Evolutionary conservation across 2,329 filamentous ascomycete species (phyloP).

Genomic region (Torrubiella hemipterigena): DNA sequence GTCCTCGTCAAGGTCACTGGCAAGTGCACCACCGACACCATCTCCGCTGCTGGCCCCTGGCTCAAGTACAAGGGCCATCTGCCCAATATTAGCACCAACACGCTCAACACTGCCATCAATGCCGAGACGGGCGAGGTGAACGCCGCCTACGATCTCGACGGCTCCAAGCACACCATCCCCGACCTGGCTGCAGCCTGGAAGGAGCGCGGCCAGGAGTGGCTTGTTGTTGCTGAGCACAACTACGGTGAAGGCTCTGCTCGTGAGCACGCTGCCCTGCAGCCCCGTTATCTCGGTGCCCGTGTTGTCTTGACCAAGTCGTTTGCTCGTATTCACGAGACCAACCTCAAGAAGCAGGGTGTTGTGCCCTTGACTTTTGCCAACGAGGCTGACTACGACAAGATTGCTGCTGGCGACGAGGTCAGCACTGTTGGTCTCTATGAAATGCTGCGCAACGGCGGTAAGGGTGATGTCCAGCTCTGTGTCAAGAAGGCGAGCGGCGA

Average conservation of each 20-base stretch:
- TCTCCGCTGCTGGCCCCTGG: slow-evolving; percentile 93
- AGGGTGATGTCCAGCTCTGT: slow-evolving; percentile 59
- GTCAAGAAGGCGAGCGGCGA: slow-evolving; percentile 54
- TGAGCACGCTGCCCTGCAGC: slow-evolving; percentile 83
- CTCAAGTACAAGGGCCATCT: slow-evolving; percentile 99
- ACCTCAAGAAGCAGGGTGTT: slow-evolving; percentile 94
- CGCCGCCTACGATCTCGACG: slow-evolving; percentile 77
- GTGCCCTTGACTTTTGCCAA: slow-evolving; percentile 86
- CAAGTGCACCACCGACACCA: slow-evolving; percentile 98
- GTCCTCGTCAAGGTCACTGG: slow-evolving; percentile 95
- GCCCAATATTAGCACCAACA: slow-evolving; percentile 96
- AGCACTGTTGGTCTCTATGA: slow-evolving; percentile 73
- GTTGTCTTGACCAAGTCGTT: slow-evolving; percentile 80
- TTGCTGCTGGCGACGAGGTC: slow-evolving; percentile 74
- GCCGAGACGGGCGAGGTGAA: slow-evolving; percentile 89
- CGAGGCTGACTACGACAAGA: slow-evolving; percentile 76
- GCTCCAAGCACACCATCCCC: slow-evolving; percentile 65
- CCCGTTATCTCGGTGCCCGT: slow-evolving; percentile 76
- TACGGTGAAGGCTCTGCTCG: slow-evolving; percentile 85
- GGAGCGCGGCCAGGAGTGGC: slow-evolving; percentile 62
- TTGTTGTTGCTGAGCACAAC: slow-evolving; percentile 95
- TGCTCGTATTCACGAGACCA: slow-evolving; percentile 88
- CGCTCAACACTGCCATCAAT: slow-evolving; percentile 88
- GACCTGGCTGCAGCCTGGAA: slow-evolving; percentile 82
- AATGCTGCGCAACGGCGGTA: slow-evolving; percentile 65